Evolutionary conservation across 306 rosid genomes (phyloP).

Genomic region (Vicia faba): DNA sequence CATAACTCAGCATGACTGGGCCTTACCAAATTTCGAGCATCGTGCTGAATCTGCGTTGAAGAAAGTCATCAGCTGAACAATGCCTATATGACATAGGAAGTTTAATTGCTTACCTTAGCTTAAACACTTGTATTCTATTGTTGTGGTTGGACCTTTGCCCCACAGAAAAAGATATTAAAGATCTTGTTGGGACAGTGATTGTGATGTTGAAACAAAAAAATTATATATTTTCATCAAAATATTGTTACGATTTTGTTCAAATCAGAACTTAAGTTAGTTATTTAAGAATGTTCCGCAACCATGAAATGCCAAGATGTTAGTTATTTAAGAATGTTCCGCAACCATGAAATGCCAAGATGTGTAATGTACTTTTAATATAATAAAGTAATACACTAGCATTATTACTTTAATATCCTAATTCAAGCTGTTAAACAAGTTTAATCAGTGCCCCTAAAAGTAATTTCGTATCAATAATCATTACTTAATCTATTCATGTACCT

Average conservation of each 20-base stretch:
- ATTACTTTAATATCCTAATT: too few species aligned
- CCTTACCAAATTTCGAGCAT: constrained; percentile 83
- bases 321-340: too few species aligned
- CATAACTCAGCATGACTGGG: constrained; percentile 96
- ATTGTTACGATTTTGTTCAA: constrained; percentile 36
- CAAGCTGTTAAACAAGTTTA: too few species aligned
- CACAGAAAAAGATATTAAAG: constrained; percentile 13
- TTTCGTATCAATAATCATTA: too few species aligned
- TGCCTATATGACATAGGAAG: constrained; percentile 10
- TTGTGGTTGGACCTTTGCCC: constrained; percentile 28
- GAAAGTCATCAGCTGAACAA: constrained; percentile 52
- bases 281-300: constrained; percentile 17
- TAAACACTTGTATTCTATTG: constrained; percentile 3
- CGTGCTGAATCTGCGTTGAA: constrained; percentile 80
- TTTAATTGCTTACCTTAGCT: constrained; percentile 28
- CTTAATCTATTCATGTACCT: too few species aligned
- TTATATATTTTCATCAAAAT: constrained; percentile 1
- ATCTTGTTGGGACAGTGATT: constrained; percentile 23
- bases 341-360: too few species aligned
- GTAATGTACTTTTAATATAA: too few species aligned
- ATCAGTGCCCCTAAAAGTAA: too few species aligned
- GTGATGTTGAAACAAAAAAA: constrained; percentile 9
- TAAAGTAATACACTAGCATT: too few species aligned
- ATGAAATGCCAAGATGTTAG: too few species aligned
- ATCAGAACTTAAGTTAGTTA: background rate